These are phyloP conservation scores for Gossypium aridum DNA, from an alignment of 441 rosid species.

Conservation along the genomic window DNA sequence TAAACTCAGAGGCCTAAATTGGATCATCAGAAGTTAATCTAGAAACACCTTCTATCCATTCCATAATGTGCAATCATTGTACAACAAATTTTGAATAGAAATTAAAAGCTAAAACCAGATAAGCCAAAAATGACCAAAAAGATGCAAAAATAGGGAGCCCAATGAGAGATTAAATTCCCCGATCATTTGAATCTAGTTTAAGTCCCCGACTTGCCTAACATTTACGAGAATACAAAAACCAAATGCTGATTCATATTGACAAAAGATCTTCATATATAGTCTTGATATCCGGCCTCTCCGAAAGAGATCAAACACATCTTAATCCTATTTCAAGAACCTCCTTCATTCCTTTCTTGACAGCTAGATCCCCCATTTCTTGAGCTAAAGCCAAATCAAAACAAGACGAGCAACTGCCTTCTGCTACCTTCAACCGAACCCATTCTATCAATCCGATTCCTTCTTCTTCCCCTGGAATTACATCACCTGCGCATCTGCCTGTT, in stretches of 20 bases:
- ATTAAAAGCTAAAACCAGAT: background rate
- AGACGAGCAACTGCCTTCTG: conserved; percentile 65
- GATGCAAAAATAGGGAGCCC: conserved; percentile 24
- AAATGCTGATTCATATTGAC: conserved; percentile 35
- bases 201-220: no score
- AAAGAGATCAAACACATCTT: conserved; percentile 67
- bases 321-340: conserved; percentile 86
- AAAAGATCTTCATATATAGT: conserved; percentile 95
- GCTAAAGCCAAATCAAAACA: conserved; percentile 63
- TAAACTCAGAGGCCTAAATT: background rate
- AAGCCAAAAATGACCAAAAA: conserved; percentile 10
- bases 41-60: conserved; percentile 20
- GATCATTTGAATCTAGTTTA: conserved; percentile 6
- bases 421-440: conserved; percentile 69
- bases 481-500: conserved; percentile 93
- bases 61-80: conserved; percentile 24
- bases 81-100: conserved; percentile 23
- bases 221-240: background rate
- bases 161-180: conserved; percentile 42
- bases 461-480: conserved; percentile 74
- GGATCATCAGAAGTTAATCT: background rate
- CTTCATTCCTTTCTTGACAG: conserved; percentile 76
- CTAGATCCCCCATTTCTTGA: conserved; percentile 47
- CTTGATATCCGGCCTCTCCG: conserved; percentile 96
- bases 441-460: conserved; percentile 84